Evolutionary conservation across 2,329 filamentous ascomycete genomes (phyloP), one percentile per base, ranked within the genome.

Genomic region (Aureobasidium sp.): DNA sequence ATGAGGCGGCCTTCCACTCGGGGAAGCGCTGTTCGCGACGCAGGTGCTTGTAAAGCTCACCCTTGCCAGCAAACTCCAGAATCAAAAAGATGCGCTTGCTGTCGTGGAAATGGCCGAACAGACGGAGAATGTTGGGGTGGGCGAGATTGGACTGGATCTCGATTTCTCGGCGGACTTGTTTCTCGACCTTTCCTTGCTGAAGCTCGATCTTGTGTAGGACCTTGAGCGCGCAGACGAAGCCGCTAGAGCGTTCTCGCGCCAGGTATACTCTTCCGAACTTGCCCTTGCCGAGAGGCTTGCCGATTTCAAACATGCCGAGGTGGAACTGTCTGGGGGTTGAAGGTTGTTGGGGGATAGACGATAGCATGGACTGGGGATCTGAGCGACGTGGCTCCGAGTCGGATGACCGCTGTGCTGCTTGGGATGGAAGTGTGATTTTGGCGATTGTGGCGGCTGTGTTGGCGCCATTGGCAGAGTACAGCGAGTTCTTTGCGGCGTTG

Each of bases 231-330:
- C 89, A 93, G 65, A 93, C 87, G 74, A 91, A 93, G 62, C 87
- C 87, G 31, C 82, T 88, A 43, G 80, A 84, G 62, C 87, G 84
- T 74, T 93, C 89, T 59, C 88, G 86, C 51, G 88, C 89, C 21
- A 93, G 82, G 70, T 93, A 93, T 2, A 93, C 89, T 50, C 89
- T 82, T 1, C 89, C 89, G 68, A 93, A 93, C 71, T 93, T 93
- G 64, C 89, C 89, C 75, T 92, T 93, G 57, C 89, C 89, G 11
- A 93, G 78, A 1, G 89, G 88, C 66, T 89, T 87, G 29, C 89
- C 89, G 65, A 93, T 94, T 73, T 95, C 90, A 71, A 95, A 95
- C 89, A 94, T 94, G 74, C 89, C 88, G 5, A 95, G 83, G 70
- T 95, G 89, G 74, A 91, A 91, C 66, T 90, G 69, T 63, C 73